A percentile compares a stretch with the other conserved stretches of the same genome.
phyloP scores from a whole-genome alignment of 257 asterid genomes.

The Solanum commersonii region DNA sequence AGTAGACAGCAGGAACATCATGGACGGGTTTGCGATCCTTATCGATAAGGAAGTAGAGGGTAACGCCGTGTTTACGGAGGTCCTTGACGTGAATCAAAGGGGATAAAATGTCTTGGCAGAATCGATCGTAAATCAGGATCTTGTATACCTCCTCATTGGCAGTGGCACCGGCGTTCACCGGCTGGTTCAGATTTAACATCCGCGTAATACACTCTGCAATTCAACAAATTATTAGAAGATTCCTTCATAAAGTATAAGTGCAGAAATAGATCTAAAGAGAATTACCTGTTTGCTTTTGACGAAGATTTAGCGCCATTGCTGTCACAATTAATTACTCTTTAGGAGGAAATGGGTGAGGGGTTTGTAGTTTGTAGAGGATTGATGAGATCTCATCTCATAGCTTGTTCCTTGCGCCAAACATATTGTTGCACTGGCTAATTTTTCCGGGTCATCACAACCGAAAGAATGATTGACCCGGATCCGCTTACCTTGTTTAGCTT shows the following conservation, averaged over 20 bases:
- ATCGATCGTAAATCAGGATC: slow-evolving; percentile 90
- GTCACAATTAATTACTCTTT: not conserved
- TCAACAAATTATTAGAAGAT: not conserved
- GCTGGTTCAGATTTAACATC: slow-evolving; percentile 95
- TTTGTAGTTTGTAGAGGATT: not conserved
- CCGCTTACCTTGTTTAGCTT: not conserved
- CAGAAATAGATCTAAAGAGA: not conserved
- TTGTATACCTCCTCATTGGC: slow-evolving; percentile 93
- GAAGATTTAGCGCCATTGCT: slow-evolving; percentile 78
- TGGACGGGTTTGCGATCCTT: slow-evolving; percentile 94
- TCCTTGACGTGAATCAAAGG: slow-evolving; percentile 98
- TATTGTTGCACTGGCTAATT: not conserved
- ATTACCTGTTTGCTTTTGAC: slow-evolving; percentile 81
- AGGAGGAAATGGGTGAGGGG: not conserved
- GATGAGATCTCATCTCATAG: not conserved
- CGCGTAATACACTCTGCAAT: slow-evolving; percentile 77
- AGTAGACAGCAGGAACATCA: slow-evolving; percentile 95
- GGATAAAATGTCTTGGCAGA: slow-evolving; percentile 86
- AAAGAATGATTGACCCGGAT: not conserved
- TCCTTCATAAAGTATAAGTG: not conserved
- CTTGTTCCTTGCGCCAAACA: not conserved
- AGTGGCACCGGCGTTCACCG: slow-evolving; percentile 57
- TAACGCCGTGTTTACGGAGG: slow-evolving; percentile 93
- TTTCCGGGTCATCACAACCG: not conserved
- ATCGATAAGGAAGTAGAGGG: slow-evolving; percentile 85